Conservation (phyloP, 2,329 filamentous ascomycete genomes). For the Curvularia verruculosa region DNA sequence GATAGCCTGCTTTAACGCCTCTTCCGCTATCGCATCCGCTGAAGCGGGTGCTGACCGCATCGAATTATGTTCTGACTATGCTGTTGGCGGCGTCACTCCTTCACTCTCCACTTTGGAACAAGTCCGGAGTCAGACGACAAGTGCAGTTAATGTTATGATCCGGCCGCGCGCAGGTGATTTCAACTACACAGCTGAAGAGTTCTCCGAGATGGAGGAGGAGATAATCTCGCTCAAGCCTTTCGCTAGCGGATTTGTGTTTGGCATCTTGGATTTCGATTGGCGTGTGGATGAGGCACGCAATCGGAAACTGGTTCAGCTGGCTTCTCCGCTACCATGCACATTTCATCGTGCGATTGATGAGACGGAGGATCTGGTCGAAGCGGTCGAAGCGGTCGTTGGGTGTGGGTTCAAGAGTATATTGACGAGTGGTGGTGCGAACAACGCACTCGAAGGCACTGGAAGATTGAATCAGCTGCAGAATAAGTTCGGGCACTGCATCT, state of each 20-base stretch:
- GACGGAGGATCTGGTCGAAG: slow-evolving; percentile 38
- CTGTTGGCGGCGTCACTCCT: slow-evolving; percentile 54
- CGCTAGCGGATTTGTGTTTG: slow-evolving; percentile 60
- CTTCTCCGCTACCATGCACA: slow-evolving; percentile 55
- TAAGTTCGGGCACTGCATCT: slow-evolving; percentile 41
- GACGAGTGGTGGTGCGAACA: slow-evolving; percentile 54
- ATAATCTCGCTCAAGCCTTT: slow-evolving; percentile 47
- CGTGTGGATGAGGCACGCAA: slow-evolving; percentile 53
- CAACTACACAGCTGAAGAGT: slow-evolving; percentile 51
- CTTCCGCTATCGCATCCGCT: slow-evolving; percentile 53
- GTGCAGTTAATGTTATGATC: slow-evolving; percentile 61
- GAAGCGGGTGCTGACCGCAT: slow-evolving; percentile 56
- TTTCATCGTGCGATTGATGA: slow-evolving; percentile 63
- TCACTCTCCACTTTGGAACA: slow-evolving; percentile 30
- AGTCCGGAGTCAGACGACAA: slow-evolving; percentile 32
- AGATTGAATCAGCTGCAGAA: slow-evolving; percentile 42
- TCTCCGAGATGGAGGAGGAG: slow-evolving; percentile 52
- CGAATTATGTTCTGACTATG: slow-evolving; percentile 56
- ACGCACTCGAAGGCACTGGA: slow-evolving; percentile 46
- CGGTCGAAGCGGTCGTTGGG: slow-evolving; percentile 47
- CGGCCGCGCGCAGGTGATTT: slow-evolving; percentile 58
- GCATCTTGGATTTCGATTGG: slow-evolving; percentile 48
- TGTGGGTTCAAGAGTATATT: slow-evolving; percentile 57
- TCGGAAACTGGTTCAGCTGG: slow-evolving; percentile 50
- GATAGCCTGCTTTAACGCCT: slow-evolving; percentile 56